phyloP scores from a whole-genome alignment of 257 asterid genomes.

The Solanum acaule region DNA sequence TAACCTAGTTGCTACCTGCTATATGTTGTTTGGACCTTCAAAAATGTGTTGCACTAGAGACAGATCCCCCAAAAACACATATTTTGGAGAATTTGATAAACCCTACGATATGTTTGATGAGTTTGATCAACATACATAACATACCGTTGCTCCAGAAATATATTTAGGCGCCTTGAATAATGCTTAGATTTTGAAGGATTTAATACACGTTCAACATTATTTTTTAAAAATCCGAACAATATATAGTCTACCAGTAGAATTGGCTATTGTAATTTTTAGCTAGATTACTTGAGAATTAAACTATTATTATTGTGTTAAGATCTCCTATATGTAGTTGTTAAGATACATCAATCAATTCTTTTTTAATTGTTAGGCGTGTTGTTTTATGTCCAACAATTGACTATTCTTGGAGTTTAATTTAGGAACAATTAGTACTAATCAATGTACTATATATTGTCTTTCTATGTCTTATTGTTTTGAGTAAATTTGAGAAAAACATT shows the following conservation, averaged over 20 bases:
- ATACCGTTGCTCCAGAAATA: background rate
- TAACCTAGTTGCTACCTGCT: too few relatives aligned
- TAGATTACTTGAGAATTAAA: background rate
- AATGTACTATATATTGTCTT: background rate
- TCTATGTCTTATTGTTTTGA: background rate
- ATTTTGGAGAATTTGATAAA: too few relatives aligned
- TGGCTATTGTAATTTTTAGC: background rate
- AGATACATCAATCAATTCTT: slow-evolving; percentile 1
- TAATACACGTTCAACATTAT: background rate
- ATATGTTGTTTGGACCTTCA: background rate
- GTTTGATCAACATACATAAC: background rate
- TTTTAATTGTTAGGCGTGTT: background rate
- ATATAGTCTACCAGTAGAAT: background rate
- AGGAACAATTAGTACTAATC: background rate
- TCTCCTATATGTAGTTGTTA: slow-evolving; percentile 5
- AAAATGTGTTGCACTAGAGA: background rate
- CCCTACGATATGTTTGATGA: background rate
- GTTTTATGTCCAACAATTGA: background rate
- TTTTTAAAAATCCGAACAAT: background rate
- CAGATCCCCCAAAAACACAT: too few relatives aligned
- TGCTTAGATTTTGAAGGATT: background rate
- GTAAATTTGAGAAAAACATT: background rate
- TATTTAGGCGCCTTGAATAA: too few relatives aligned
- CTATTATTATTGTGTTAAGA: background rate
- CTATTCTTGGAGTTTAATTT: background rate